phyloP scores from a whole-genome alignment of 1,284 basidiomycete genomes.

The Mrakiaceae sp. region DNA sequence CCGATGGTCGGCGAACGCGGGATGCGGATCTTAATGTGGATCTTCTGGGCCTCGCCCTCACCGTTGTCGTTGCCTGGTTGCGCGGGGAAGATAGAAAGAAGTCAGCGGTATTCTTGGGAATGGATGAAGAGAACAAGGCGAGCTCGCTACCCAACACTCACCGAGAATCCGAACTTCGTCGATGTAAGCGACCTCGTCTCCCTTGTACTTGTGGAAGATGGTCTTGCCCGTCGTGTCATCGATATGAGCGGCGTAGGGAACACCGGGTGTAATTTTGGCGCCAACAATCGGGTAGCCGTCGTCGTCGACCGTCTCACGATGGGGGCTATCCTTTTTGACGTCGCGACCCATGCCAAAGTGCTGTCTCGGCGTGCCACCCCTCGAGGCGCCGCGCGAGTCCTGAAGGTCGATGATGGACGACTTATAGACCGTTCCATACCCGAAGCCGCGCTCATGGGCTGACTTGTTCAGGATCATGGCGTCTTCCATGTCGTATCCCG shows the following conservation, averaged over 20 bases:
- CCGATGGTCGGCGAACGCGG: slow-evolving; percentile 94
- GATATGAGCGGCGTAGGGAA: slow-evolving; percentile 69
- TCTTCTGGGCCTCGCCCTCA: slow-evolving; percentile 79
- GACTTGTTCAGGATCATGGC: slow-evolving; percentile 99
- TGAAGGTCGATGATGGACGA: slow-evolving; percentile 84
- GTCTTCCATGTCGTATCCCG: slow-evolving; percentile 99
- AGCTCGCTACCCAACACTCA: slow-evolving; percentile 30
- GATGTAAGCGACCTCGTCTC: slow-evolving; percentile 82
- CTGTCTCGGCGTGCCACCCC: slow-evolving; percentile 46
- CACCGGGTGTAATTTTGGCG: slow-evolving; percentile 56
- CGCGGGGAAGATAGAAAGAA: no score
- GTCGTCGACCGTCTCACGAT: slow-evolving; percentile 56
- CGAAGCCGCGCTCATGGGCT: slow-evolving; percentile 94
- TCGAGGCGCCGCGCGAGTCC: slow-evolving; percentile 57
- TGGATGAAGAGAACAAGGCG: background rate
- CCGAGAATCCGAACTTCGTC: slow-evolving; percentile 89
- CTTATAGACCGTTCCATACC: slow-evolving; percentile 95
- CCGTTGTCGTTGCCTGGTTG: slow-evolving; percentile 65
- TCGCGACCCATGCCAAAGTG: slow-evolving; percentile 81
- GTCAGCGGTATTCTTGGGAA: no score
- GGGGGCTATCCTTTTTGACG: slow-evolving; percentile 48
- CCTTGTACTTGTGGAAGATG: slow-evolving; percentile 88
- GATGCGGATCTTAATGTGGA: slow-evolving; percentile 88
- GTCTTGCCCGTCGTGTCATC: slow-evolving; percentile 80
- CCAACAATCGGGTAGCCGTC: slow-evolving; percentile 84